Conservation (phyloP, 2,329 filamentous ascomycete species). For the Pestalotiopsis sp. region DNA sequence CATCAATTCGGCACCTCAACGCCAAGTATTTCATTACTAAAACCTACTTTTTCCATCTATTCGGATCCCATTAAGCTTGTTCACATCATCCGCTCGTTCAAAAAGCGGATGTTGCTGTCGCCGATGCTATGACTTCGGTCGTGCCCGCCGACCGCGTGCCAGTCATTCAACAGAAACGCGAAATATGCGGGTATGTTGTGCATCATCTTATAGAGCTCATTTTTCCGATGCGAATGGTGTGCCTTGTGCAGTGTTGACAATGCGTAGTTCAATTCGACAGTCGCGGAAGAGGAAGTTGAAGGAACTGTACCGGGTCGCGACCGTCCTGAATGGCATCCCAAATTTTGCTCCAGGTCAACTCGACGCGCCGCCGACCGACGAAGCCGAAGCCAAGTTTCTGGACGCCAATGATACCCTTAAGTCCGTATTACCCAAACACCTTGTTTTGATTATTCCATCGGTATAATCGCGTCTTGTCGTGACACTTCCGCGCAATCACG, state of each 20-base stretch:
- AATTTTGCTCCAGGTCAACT: slow-evolving; percentile 58
- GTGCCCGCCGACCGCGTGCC: slow-evolving; percentile 66
- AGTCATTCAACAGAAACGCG: slow-evolving; percentile 67
- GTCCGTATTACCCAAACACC: slow-evolving; percentile 47
- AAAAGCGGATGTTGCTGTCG: slow-evolving; percentile 71
- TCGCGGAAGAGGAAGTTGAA: slow-evolving; percentile 91
- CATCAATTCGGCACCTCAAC: slow-evolving; percentile 26
- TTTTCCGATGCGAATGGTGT: slow-evolving; percentile 53
- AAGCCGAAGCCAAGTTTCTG: slow-evolving; percentile 58
- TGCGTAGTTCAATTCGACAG: slow-evolving; percentile 68
- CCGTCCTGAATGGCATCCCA: slow-evolving; percentile 65
- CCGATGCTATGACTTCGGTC: slow-evolving; percentile 74
- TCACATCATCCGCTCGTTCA: slow-evolving; percentile 58
- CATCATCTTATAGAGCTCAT: slow-evolving; percentile 46
- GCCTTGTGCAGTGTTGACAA: slow-evolving; percentile 46
- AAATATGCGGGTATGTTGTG: slow-evolving; percentile 60
- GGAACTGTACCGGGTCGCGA: slow-evolving; percentile 81
- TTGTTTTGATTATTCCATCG: slow-evolving; percentile 21
- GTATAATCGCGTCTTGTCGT: slow-evolving; percentile 17
- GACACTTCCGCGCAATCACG: slow-evolving; percentile 8
- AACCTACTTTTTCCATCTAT: slow-evolving; percentile 33
- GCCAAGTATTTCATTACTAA: slow-evolving; percentile 38
- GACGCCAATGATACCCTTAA: slow-evolving; percentile 60
- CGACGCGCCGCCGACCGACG: slow-evolving; percentile 56
- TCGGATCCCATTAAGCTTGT: slow-evolving; percentile 34